phyloP scores from a whole-genome alignment of 495 filamentous ascomycete genomes.

The Schizothecium vesticola region DNA sequence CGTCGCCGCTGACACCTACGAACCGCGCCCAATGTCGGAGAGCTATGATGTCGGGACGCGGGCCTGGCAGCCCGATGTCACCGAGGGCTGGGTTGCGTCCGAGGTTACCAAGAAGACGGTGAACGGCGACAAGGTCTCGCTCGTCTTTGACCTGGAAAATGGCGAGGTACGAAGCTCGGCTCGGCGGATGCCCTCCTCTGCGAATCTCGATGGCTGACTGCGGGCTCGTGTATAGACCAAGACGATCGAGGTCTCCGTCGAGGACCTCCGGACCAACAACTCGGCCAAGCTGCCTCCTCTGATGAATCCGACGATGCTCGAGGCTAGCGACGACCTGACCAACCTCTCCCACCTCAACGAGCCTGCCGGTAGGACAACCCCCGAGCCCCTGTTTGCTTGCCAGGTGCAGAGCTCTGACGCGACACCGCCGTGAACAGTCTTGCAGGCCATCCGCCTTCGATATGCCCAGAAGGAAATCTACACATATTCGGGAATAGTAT shows the following conservation, averaged over 20 bases:
- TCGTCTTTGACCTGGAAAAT: conserved; percentile 83
- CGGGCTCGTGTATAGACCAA: conserved; percentile 52
- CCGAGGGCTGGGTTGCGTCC: conserved; percentile 95
- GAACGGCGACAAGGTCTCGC: conserved; percentile 76
- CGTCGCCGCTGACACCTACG: conserved; percentile 4
- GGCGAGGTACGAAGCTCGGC: conserved; percentile 65
- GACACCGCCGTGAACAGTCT: conserved; percentile 49
- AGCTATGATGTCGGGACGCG: conserved; percentile 94
- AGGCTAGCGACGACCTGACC: conserved; percentile 97
- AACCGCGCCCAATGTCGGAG: conserved; percentile 69
- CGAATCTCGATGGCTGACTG: conserved; percentile 21
- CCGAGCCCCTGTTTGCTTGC: neutral
- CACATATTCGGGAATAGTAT: conserved; percentile 97
- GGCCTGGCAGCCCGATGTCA: conserved; percentile 95
- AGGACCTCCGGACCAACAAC: conserved; percentile 61
- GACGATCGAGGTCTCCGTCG: conserved; percentile 72
- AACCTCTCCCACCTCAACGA: conserved; percentile 98
- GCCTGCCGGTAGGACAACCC: conserved; percentile 69
- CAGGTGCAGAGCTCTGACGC: conserved; percentile 30
- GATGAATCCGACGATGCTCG: conserved; percentile 98
- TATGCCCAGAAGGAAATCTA: conserved; percentile 99
- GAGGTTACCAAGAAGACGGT: conserved; percentile 85
- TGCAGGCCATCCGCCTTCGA: conserved; percentile 95
- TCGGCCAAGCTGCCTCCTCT: conserved; percentile 80
- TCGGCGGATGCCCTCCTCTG: conserved; percentile 6